Conservation (phyloP, 129 eudicot species). For the Helianthus annuus region DNA sequence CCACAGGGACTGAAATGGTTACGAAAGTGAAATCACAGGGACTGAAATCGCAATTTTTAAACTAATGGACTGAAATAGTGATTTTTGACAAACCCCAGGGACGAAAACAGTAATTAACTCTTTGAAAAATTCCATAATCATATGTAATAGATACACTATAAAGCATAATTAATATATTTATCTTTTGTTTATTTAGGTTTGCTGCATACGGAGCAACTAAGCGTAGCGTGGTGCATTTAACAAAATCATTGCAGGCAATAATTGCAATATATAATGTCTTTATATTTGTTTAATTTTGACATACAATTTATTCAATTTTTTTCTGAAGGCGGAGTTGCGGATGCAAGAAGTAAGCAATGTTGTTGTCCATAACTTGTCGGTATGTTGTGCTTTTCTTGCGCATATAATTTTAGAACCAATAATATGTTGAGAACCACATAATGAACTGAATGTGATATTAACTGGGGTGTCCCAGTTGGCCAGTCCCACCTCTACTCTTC, state of each 20-base stretch:
- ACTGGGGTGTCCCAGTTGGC: too few relatives aligned
- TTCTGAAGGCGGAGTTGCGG: conserved; percentile 81
- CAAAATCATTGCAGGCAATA: conserved; percentile 88
- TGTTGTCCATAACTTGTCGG: conserved; percentile 89
- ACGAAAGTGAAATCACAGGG: too few relatives aligned
- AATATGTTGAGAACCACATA: too few relatives aligned
- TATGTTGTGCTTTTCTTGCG: conserved; percentile 41
- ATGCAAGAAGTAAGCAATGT: conserved; percentile 96
- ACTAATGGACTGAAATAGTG: too few relatives aligned
- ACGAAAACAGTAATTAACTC: too few relatives aligned
- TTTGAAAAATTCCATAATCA: background rate
- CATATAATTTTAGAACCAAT: background rate
- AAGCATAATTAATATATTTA: background rate
- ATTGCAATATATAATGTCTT: background rate
- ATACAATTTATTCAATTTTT: background rate
- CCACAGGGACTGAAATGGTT: too few relatives aligned
- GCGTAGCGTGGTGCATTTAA: conserved; percentile 95
- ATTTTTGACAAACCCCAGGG: too few relatives aligned
- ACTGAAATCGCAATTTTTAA: too few relatives aligned
- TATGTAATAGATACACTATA: background rate
- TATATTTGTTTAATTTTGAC: background rate
- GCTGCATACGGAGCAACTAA: conserved; percentile 99
- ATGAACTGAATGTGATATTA: too few relatives aligned
- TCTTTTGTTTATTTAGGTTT: conserved; percentile 46
- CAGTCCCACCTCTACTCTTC: too few relatives aligned